Evolutionary conservation across 805 yeast genomes (phyloP), one percentile per base, ranked within the genome.

Genomic region (Candida loeiensis): DNA sequence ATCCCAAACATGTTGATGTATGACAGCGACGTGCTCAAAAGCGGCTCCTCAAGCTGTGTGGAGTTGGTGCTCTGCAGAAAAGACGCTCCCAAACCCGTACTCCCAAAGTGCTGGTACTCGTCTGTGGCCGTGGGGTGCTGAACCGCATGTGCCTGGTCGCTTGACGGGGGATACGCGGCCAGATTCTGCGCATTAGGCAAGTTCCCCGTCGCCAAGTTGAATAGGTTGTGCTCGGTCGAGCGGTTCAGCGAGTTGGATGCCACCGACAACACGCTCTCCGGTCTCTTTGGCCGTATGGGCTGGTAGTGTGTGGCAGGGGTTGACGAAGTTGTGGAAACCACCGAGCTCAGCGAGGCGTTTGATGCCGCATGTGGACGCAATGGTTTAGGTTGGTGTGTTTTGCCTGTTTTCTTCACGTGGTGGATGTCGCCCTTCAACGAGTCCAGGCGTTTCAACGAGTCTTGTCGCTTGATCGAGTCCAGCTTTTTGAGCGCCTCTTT

Each of bases 201-300:
- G 32, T 42, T 43, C 7, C 50, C 50, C 12, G 48, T 29, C 8
- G 45, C 37, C 30, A 40, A 43, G 31, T 45, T 41, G 30, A 36
- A 35, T 16, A 24, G 34, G 22, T 41, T 44, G 19, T 22, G 40
- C 26, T 47, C 50, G 9, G 37, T 28, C 14, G 49, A 46, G 9
- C 46, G 34, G 35, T 48, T 55, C 30, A 71, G 65, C 6, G 69
- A 60, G 37, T 60, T 64, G 1, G 71, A 67, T 6, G 69, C 54
- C 4, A 66, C 49, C 6, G 72, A 66, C 39, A 67, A 44, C 15
- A 63, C 71, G 41, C 71, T 63, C 44, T 66, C 70, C 3, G 74
- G 71, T 21, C 73, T 41, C 29, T 55, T 49, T 2, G 67, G 67
- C 16, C 66, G 54, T 34, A 50, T 47, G 16, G 54, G 54, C 36